Base-by-base conservation (phyloP, 345 rosid genomes). In the Eucalyptus virginea region DNA sequence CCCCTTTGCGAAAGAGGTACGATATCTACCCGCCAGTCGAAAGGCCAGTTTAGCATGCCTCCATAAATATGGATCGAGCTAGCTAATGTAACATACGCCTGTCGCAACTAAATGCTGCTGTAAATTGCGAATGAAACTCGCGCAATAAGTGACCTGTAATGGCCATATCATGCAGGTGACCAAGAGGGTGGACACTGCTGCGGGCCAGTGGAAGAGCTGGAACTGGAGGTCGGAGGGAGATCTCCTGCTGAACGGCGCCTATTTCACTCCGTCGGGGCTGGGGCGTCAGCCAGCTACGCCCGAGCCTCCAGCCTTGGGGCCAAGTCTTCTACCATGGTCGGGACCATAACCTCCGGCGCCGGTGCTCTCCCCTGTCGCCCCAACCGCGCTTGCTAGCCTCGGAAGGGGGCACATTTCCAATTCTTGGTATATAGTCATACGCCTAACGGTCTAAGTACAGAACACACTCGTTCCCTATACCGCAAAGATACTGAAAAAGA, bases 211-310 rank as follows among this genome's bases (percentile, higher is more conserved):
- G 99, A 94, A 93, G 90, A 24, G 67, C 92, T 97, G 99, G 99
- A 96, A 97, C 87, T 97, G 99, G 99, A 94, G 98, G 87, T 95
- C 99, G 11, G 98, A 96, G 91, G 98, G 99, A 88, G 99, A 97
- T 91, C 91, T 96, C 88, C 86, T 97, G 92, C 93, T 94, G 48
- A 97, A 97, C 67, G 99, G 99, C 65, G 99, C 99, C 72, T 97
- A 93, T 94, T 97, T 97, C 93, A 97, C 93, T 85, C 93, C 96
- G 37, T 97, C 99, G 6, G 99, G 99, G 96, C 94, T 19, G 98
- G 94, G 88, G 96, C 98, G 48, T 92, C 99, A 9, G 95, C 95
- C 24, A 96, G 96, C 95, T 96, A 96, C 30, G 98, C 98, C 88
- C 91, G 99, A 89, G 99, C 99, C 88, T 96, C 98, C 24, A 96